phyloP scores from a whole-genome alignment of 768 basidiomycete species.

The Amyloporia xantha region DNA sequence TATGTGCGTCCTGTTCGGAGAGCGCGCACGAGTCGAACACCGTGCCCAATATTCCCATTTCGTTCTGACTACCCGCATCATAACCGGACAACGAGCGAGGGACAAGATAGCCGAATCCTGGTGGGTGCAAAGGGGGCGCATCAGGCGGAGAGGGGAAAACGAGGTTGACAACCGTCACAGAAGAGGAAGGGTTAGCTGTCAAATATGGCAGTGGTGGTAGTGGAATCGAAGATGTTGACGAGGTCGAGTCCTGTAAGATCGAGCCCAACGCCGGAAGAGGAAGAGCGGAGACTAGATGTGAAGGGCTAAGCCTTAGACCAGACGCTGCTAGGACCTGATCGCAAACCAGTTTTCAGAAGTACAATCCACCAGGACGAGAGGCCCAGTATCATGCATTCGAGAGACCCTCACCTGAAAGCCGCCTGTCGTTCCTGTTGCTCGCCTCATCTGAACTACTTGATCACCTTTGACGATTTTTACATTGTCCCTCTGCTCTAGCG shows the following conservation, averaged over 20 bases:
- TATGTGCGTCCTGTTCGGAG: conserved; percentile 42
- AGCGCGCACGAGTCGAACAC: conserved; percentile 87
- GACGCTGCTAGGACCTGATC: conserved; percentile 31
- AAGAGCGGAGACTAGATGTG: conserved; percentile 74
- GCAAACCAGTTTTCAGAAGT: too few species aligned
- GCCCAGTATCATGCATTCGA: not conserved
- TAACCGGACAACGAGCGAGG: conserved; percentile 59
- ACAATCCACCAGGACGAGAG: too few species aligned
- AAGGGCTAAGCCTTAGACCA: conserved; percentile 33
- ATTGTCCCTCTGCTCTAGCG: conserved; percentile 42
- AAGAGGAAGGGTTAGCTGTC: conserved; percentile 60
- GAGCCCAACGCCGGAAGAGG: conserved; percentile 47
- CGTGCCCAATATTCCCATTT: conserved; percentile 66
- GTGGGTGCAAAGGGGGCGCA: conserved; percentile 51
- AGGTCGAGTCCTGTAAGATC: conserved; percentile 4
- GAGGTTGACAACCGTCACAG: conserved; percentile 85
- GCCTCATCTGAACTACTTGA: conserved; percentile 19
- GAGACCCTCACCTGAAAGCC: conserved; percentile 19
- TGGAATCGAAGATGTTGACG: not conserved
- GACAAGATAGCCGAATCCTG: conserved; percentile 92
- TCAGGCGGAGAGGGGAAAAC: conserved; percentile 55
- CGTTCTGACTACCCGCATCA: conserved; percentile 10
- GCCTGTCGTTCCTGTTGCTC: conserved; percentile 22
- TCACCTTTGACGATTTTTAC: conserved; percentile 50
- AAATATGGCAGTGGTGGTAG: conserved; percentile 51